A percentile compares a stretch with the other conserved stretches of the same genome.
Conservation (phyloP, 768 basidiomycete species). For the Symmetrospora coprosmae region DNA sequence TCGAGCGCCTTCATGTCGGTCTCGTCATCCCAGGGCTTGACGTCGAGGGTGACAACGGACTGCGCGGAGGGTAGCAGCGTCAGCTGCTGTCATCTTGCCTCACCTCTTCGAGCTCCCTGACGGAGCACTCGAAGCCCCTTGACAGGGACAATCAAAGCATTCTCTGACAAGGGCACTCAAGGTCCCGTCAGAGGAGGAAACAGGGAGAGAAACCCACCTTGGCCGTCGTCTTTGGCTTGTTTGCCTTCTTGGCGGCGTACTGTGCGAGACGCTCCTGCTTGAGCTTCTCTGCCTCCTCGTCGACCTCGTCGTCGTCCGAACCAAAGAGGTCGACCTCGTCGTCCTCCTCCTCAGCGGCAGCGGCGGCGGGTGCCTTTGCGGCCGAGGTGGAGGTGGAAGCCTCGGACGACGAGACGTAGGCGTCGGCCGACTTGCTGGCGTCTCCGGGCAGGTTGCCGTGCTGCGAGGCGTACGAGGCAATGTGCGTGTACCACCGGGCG, state of each 20-base stretch:
- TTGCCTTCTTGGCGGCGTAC: constrained; percentile 85
- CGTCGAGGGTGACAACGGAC: constrained; percentile 95
- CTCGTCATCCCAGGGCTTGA: constrained; percentile 94
- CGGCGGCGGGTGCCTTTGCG: constrained; percentile 40
- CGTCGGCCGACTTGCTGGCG: constrained; percentile 63
- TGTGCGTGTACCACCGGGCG: constrained; percentile 87
- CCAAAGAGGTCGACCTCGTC: constrained; percentile 79
- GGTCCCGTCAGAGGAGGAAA: too few species aligned
- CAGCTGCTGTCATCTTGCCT: constrained; percentile 2
- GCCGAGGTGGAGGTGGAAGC: constrained; percentile 44
- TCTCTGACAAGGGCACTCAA: too few species aligned
- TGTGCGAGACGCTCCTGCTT: constrained; percentile 86
- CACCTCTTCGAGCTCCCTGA: too few species aligned
- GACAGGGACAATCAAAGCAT: too few species aligned
- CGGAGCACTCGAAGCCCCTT: too few species aligned
- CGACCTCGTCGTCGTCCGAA: constrained; percentile 64
- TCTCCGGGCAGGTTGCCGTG: constrained; percentile 66
- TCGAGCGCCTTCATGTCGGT: constrained; percentile 89
- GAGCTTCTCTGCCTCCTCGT: constrained; percentile 69
- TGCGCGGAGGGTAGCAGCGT: too few species aligned
- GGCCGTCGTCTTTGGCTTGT: constrained; percentile 70
- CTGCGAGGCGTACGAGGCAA: constrained; percentile 69
- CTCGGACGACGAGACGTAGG: too few species aligned
- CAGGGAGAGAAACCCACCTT: constrained; percentile 56
- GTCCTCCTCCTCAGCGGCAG: constrained; percentile 47